phyloP scores from a whole-genome alignment of 140 eudicot species.

The Senecio squalidus region DNA sequence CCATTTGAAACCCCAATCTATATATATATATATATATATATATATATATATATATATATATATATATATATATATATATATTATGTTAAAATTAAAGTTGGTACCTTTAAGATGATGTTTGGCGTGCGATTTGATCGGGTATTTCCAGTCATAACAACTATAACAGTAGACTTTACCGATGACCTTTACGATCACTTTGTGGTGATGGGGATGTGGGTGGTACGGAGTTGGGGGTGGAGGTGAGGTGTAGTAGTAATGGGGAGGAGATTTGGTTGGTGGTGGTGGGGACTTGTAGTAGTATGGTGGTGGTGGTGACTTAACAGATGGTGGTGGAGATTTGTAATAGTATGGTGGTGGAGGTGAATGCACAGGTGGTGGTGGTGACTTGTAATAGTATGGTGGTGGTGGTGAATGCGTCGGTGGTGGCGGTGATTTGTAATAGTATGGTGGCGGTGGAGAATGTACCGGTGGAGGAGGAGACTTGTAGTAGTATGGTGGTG shows the following conservation, averaged over 20 bases:
- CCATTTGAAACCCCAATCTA: too few species aligned
- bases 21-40: too few species aligned
- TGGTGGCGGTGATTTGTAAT: conserved; percentile 41
- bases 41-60: too few species aligned
- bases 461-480: conserved; percentile 36
- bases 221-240: conserved; percentile 55
- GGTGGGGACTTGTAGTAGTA: conserved; percentile 43
- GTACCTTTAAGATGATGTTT: conserved; percentile 87
- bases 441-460: conserved; percentile 39
- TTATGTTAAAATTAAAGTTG: not conserved
- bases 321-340: conserved; percentile 31
- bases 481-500: conserved; percentile 33
- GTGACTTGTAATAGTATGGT: conserved; percentile 26
- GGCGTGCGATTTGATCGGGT: conserved; percentile 69
- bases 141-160: conserved; percentile 62
- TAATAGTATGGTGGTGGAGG: conserved; percentile 36
- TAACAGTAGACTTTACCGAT: conserved; percentile 76
- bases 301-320: conserved; percentile 32
- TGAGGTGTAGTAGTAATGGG: conserved; percentile 38
- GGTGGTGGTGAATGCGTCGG: conserved; percentile 29
- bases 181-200: conserved; percentile 44
- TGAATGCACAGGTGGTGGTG: conserved; percentile 24
- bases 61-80: too few species aligned
- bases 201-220: conserved; percentile 40
- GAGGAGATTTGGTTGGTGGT: conserved; percentile 42